Evolutionary conservation across 768 basidiomycete species (phyloP).

Genomic region (Harrya chromipes): DNA sequence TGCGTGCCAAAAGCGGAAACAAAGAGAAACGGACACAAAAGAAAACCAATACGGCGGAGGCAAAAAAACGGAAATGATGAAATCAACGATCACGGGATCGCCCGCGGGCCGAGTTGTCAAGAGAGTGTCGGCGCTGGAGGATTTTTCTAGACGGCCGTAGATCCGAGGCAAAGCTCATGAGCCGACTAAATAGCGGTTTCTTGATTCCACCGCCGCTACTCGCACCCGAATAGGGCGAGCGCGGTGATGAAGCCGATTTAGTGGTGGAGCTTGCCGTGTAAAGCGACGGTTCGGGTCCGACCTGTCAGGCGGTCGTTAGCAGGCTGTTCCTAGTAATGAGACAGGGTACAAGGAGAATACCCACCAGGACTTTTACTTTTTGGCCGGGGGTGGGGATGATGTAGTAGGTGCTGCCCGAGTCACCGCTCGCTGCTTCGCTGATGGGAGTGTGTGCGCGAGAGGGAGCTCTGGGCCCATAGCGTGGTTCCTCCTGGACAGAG

Average conservation of each 20-base stretch:
- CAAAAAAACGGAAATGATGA: background rate
- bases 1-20: background rate
- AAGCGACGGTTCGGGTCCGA: conserved; percentile 47
- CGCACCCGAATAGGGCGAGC: conserved; percentile 31
- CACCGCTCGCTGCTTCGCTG: conserved; percentile 43
- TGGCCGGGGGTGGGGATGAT: conserved; percentile 68
- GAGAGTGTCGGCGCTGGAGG: conserved; percentile 51
- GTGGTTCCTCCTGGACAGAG: conserved; percentile 39
- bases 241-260: conserved; percentile 53
- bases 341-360: conserved; percentile 27
- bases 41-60: too few relatives aligned
- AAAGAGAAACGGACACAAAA: background rate
- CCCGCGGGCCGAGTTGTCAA: conserved; percentile 29
- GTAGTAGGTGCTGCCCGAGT: conserved; percentile 72
- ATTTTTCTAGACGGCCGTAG: conserved; percentile 40
- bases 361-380: conserved; percentile 71
- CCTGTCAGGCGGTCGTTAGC: conserved; percentile 35
- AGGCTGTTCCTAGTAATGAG: conserved; percentile 13
- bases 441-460: conserved; percentile 37
- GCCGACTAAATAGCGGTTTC: conserved; percentile 60
- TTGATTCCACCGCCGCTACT: conserved; percentile 34
- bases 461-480: conserved; percentile 28
- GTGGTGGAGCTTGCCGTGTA: conserved; percentile 57
- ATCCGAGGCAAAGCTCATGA: conserved; percentile 51
- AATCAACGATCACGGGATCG: conserved; percentile 25